Conservation (phyloP, 176 grass and related monocot genomes). For the Thinopyrum elongatum region DNA sequence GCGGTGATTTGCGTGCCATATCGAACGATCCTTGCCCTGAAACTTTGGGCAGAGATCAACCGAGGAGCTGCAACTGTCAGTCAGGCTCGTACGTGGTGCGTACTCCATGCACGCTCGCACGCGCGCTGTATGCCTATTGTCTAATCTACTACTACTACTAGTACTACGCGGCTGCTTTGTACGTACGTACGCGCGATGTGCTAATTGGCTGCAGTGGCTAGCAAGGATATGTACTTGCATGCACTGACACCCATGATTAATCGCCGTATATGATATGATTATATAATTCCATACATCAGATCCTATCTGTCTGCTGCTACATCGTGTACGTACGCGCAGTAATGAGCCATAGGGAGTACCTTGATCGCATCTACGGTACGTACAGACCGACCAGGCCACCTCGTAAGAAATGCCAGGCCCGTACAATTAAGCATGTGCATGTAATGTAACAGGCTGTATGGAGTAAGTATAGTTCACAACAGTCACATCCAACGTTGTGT, state of each 20-base stretch:
- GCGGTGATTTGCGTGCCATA: no score
- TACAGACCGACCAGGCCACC: background rate
- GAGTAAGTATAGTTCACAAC: no score
- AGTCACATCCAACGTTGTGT: no score
- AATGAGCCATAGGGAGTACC: background rate
- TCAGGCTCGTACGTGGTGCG: background rate
- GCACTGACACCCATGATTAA: background rate
- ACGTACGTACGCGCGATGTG: background rate
- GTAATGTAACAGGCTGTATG: no score
- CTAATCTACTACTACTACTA: background rate
- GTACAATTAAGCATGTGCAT: background rate
- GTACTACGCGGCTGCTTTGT: background rate
- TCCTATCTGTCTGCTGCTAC: background rate
- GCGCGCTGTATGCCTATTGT: background rate
- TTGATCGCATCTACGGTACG: background rate
- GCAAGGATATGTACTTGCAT: no score
- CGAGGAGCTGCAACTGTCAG: background rate
- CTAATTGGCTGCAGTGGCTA: background rate
- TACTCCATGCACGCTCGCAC: background rate
- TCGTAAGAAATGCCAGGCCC: background rate
- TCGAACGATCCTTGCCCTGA: no score
- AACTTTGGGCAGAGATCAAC: background rate
- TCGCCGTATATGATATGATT: background rate
- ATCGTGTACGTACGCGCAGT: background rate
- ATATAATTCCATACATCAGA: background rate